phyloP scores from a whole-genome alignment of 345 rosid genomes.

The Excoecaria cochinchinensis region DNA sequence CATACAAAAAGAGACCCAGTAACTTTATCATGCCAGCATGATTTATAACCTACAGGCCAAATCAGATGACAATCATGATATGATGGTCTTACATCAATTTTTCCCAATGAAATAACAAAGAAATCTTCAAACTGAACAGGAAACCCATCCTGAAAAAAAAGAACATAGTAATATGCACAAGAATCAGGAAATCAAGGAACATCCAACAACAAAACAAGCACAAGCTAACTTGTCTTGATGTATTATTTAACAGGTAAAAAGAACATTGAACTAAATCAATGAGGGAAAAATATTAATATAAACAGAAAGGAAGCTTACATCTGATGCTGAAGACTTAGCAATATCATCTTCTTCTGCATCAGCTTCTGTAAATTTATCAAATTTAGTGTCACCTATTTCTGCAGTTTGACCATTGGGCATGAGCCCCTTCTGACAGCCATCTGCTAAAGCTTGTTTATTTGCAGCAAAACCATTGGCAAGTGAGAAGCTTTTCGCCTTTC shows the following conservation, averaged over 20 bases:
- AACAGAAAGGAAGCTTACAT: slow-evolving; percentile 45
- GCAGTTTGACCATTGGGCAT: slow-evolving; percentile 38
- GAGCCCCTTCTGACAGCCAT: slow-evolving; percentile 43
- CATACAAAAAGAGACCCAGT: slow-evolving; percentile 86
- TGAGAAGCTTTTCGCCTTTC: slow-evolving; percentile 53
- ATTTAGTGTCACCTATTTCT: slow-evolving; percentile 33
- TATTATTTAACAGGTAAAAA: background rate
- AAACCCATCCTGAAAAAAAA: slow-evolving; percentile 62
- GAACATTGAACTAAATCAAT: slow-evolving; percentile 4
- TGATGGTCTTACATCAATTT: slow-evolving; percentile 67
- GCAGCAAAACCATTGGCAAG: slow-evolving; percentile 51
- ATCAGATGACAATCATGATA: slow-evolving; percentile 65
- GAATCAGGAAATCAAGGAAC: slow-evolving; percentile 21
- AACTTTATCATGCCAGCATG: slow-evolving; percentile 97
- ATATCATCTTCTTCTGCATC: slow-evolving; percentile 36
- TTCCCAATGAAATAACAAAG: slow-evolving; percentile 79
- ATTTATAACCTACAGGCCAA: slow-evolving; percentile 82
- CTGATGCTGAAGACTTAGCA: slow-evolving; percentile 36
- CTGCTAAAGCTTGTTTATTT: slow-evolving; percentile 45
- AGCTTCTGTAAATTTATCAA: slow-evolving; percentile 45
- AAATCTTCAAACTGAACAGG: slow-evolving; percentile 95
- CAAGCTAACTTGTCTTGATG: background rate
- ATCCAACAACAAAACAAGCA: slow-evolving; percentile 2
- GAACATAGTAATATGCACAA: slow-evolving; percentile 17
- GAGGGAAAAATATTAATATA: background rate